phyloP scores from a whole-genome alignment of 805 yeast species.

The Candida quercuum region DNA sequence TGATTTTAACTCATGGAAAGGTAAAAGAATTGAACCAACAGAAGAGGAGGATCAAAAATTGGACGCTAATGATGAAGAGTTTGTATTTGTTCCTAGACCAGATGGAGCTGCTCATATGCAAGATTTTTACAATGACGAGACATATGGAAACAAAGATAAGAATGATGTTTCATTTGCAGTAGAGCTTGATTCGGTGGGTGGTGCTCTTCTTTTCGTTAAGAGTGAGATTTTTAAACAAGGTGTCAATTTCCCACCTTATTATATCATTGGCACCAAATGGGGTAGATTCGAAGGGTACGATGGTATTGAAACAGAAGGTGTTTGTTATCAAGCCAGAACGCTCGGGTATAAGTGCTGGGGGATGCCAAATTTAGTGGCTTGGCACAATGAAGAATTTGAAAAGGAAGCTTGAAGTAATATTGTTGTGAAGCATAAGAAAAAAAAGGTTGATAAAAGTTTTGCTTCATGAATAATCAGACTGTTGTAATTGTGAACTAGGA shows the following conservation, averaged over 20 bases:
- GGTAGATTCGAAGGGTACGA: conserved; percentile 42
- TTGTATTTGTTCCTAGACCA: conserved; percentile 23
- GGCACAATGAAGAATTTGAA: conserved; percentile 23
- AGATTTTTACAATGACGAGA: conserved; percentile 7
- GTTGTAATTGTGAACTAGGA: no score
- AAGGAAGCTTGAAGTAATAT: no score
- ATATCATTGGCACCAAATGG: conserved; percentile 41
- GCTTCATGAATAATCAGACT: no score
- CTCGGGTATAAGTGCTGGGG: conserved; percentile 46
- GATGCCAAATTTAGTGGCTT: conserved; percentile 40
- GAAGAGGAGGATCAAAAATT: conserved; percentile 14
- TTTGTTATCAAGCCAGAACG: conserved; percentile 40
- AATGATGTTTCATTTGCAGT: conserved; percentile 10
- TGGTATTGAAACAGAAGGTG: conserved; percentile 50
- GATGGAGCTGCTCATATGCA: conserved; percentile 19
- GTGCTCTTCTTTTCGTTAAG: conserved; percentile 42
- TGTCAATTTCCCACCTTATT: conserved; percentile 38
- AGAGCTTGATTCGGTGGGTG: conserved; percentile 45
- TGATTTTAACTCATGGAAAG: conserved; percentile 33
- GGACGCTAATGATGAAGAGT: conserved; percentile 15
- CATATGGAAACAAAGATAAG: conserved; percentile 8
- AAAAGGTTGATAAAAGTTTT: no score
- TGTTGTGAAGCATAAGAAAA: no score
- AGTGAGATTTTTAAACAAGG: conserved; percentile 41
- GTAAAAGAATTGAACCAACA: conserved; percentile 24